These are phyloP conservation scores for Furculomyces boomerangus DNA, from an alignment of 371 early-diverging fungal species.

Conservation along the genomic window DNA sequence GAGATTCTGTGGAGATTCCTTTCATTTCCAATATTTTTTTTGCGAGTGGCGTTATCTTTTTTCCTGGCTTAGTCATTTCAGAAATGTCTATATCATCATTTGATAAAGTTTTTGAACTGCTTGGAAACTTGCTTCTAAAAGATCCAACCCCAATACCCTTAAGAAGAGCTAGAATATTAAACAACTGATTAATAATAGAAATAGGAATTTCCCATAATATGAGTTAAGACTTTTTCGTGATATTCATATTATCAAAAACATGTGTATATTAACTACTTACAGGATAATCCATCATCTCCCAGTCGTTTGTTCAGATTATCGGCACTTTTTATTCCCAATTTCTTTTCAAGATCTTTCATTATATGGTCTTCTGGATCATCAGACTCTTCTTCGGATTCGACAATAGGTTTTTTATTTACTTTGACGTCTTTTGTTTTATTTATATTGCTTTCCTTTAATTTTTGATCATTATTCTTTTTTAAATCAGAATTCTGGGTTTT, in stretches of 20 bases:
- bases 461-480: background rate
- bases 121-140: background rate
- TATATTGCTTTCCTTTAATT: too few species aligned
- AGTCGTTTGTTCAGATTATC: conserved; percentile 31
- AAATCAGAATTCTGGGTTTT: background rate
- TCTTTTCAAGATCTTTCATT: conserved; percentile 55
- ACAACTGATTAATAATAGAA: too few species aligned
- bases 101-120: background rate
- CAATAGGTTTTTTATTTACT: background rate
- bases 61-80: conserved; percentile 4
- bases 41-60: conserved; percentile 3
- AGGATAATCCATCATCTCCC: conserved; percentile 35
- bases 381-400: conserved; percentile 10
- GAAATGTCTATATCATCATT: background rate
- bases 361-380: conserved; percentile 53
- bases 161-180: background rate
- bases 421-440: background rate
- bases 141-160: conserved; percentile 5
- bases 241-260: background rate
- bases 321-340: conserved; percentile 51
- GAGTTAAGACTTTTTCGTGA: background rate
- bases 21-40: conserved; percentile 39
- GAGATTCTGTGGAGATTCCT: conserved; percentile 43
- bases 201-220: too few species aligned
- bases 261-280: conserved; percentile 9